Base-by-base conservation (phyloP, 768 basidiomycete genomes). In the Pleurotus platypus region DNA sequence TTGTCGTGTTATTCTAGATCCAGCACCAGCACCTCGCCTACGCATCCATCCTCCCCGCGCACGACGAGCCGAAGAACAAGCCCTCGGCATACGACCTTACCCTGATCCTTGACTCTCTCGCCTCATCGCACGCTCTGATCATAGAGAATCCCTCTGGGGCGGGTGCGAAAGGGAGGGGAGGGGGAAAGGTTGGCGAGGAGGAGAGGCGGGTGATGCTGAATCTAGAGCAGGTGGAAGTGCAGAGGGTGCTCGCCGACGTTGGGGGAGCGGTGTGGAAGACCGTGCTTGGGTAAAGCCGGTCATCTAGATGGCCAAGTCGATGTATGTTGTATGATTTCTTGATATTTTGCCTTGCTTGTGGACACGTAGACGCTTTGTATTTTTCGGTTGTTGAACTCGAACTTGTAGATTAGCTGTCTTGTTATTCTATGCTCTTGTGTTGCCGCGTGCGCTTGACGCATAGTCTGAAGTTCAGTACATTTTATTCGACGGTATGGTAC, bases 121-220 rank as follows among this genome's bases (percentile, higher is more conserved):
- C 87, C 1, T 85, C 91, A 0, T 86, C 91, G 5, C 86, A 87
- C 22, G 92, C 92, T 24, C 70, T 96, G 58, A 71, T 92, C 1
- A 75, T 87, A 49, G 90, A 94, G 61, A 84, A 87, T 37, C 84
- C 82, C 0, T 72, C 77, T 12, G 73, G 75, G 2, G 77, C 18
- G 18, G 18, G 77, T 0, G 63, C 75, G 46, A 75, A 85, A 42
- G 91, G 89, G 63, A 68, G 75, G 1, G 78, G 79, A 46, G 80
- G 76, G 5, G 92, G 94, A 56, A 75, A 89, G 58, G 30, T 35
- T 9, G 68, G 75, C 0, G 78, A 79, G 45, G 80, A 76, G 5
- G 92, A 94, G 56, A 75, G 89, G 58, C 82, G 84, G 63, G 76
- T 96, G 0, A 71, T 92, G 58, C 72, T 95, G n/a, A 93, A 92